Base-by-base conservation (phyloP, 495 filamentous ascomycete species). In the Neurospora terricola region DNA sequence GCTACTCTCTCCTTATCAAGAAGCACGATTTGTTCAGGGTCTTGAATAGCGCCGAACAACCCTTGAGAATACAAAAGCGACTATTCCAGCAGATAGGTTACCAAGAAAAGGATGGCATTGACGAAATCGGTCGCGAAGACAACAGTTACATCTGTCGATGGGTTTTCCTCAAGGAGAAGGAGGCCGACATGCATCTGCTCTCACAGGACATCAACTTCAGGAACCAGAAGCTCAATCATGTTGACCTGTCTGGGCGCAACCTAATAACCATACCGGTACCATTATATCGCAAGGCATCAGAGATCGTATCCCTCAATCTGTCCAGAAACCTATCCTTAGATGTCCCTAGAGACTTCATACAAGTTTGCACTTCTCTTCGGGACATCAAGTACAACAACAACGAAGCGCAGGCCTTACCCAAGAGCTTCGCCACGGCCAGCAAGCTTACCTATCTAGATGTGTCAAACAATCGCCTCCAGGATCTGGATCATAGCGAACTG, bases 101-200 rank as follows among this genome's bases (percentile, higher is more conserved):
- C 78, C 91, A 91, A n/a, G 87, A 91, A 38, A 89, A 88, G 30
- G 96, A 99, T 78, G 88, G 88, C 45, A 89, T 98, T 54, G 95
- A 98, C 77, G 96, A 98, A 73, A 90, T 99, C 70, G 96, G 96
- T n/a, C 89, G 96, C 62, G 96, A 99, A 80, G 96, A 99, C 81
- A 96, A 98, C 81, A 95, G 94, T 77, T 98, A 98, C 76, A 86
- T 99, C 8, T 94, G 94, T 77, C 93, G 96, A 9, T 98, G 98
- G 82, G 92, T 94, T 34, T 99, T 98, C 80, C 84, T 97, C 69
- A 93, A 95, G 11, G 91, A 91, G 12, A 91, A 93, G 73, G 89
- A 97, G 77, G 93, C 89, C 80, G 92, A 93, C n/a, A 94, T 92
- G 80, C 83, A 85, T 34, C 78, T 82, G 62, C 76, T 77, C 38